phyloP scores from a whole-genome alignment of 768 basidiomycete genomes.

The Cystofilobasidium bisporidii region DNA sequence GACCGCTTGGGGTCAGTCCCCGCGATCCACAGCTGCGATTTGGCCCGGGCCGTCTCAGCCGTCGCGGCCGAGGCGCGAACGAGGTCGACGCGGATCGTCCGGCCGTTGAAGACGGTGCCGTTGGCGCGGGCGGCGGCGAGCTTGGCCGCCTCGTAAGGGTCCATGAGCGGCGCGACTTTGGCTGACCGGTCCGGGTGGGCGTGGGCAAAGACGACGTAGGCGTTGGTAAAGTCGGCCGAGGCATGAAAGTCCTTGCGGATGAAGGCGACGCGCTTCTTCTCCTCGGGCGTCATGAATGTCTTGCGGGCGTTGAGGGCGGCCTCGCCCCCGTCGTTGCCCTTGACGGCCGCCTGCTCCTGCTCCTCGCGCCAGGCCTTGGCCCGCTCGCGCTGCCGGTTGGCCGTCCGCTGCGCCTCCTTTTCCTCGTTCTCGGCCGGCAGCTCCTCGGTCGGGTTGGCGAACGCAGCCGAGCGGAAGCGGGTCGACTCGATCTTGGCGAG shows the following conservation, averaged over 20 bases:
- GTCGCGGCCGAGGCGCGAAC: conserved; percentile 43
- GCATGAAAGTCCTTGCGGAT: conserved; percentile 81
- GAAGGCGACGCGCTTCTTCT: conserved; percentile 89
- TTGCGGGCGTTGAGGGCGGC: conserved; percentile 41
- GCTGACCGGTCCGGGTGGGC: conserved; percentile 40
- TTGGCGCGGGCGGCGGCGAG: conserved; percentile 55
- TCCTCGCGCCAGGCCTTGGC: conserved; percentile 39
- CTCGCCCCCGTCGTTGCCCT: conserved; percentile 42
- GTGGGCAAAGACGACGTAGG: conserved; percentile 85
- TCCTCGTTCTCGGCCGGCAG: conserved; percentile 41
- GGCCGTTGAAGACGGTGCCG: conserved; percentile 62
- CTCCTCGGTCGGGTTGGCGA: conserved; percentile 67
- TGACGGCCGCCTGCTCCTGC: conserved; percentile 36
- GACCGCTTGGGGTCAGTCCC: conserved; percentile 62
- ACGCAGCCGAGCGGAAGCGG: conserved; percentile 88
- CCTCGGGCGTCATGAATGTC: conserved; percentile 61
- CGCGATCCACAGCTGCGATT: conserved; percentile 38
- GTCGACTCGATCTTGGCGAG: conserved; percentile 75
- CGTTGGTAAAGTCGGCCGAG: conserved; percentile 63
- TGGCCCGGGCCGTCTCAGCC: conserved; percentile 31
- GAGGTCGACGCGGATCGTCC: conserved; percentile 68
- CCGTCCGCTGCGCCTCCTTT: conserved; percentile 35
- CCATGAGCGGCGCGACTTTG: conserved; percentile 40
- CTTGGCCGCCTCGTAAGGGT: conserved; percentile 54
- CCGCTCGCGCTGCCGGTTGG: conserved; percentile 37